These are phyloP conservation scores for Endocalyx cinctus DNA, from an alignment of 2,329 filamentous ascomycete species.

Conservation along the genomic window DNA sequence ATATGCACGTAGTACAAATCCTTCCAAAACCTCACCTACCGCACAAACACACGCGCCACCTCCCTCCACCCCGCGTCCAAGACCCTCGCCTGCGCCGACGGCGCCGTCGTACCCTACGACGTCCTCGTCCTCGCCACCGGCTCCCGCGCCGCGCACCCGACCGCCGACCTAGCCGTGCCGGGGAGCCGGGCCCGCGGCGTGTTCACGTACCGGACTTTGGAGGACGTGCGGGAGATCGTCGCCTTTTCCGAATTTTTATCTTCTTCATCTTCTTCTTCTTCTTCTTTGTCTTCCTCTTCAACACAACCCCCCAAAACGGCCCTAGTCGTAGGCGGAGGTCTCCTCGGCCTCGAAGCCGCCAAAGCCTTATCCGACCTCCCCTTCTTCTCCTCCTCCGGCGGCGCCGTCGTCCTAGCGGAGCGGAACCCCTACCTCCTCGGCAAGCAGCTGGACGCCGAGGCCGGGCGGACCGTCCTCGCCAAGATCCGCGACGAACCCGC, in stretches of 20 bases:
- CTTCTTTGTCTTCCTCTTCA: too few species aligned
- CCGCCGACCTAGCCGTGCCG: constrained; percentile 68
- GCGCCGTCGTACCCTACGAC: constrained; percentile 68
- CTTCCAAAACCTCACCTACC: constrained; percentile 71
- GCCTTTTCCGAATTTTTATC: constrained; percentile 64
- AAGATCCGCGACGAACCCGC: constrained; percentile 72
- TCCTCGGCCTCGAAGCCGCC: constrained; percentile 82
- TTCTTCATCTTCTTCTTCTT: too few species aligned
- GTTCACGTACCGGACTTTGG: constrained; percentile 85
- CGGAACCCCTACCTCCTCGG: constrained; percentile 78
- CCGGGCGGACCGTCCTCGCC: constrained; percentile 75
- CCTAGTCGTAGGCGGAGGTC: constrained; percentile 75
- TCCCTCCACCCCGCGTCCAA: constrained; percentile 61
- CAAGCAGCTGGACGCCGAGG: constrained; percentile 76
- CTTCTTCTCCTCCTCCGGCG: constrained; percentile 68
- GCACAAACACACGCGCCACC: constrained; percentile 71
- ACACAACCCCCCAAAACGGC: constrained; percentile 64
- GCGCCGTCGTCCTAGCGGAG: constrained; percentile 74
- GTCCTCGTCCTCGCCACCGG: constrained; percentile 80
- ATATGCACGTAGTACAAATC: too few species aligned
- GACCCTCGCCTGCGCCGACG: constrained; percentile 65
- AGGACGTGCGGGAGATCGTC: constrained; percentile 74
- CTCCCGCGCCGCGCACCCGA: constrained; percentile 72
- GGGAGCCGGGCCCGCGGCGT: constrained; percentile 77
- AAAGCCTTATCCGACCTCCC: constrained; percentile 88